Conservation (phyloP, 441 rosid species). For the Adansonia gregorii region DNA sequence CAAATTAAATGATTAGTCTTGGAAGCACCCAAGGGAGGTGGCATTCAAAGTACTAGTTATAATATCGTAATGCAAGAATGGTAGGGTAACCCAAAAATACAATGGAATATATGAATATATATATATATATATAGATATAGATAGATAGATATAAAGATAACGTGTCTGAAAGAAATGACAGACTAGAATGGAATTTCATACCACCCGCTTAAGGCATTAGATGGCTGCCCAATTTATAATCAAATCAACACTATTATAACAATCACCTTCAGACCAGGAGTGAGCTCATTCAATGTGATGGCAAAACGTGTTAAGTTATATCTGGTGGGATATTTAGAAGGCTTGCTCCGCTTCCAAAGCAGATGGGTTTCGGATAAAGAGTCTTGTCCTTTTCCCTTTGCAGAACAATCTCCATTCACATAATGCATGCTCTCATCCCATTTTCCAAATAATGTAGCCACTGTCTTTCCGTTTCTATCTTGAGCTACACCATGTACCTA, state of each 20-base stretch:
- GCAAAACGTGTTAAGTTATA: constrained; percentile 79
- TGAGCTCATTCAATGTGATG: constrained; percentile 76
- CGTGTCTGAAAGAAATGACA: neutral
- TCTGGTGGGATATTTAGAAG: constrained; percentile 66
- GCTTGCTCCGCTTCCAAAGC: constrained; percentile 73
- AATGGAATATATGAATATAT: neutral
- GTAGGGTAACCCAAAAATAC: too few species aligned
- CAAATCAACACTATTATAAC: constrained; percentile 10
- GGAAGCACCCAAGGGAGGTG: neutral
- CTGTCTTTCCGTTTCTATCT: constrained; percentile 63
- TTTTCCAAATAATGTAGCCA: constrained; percentile 79
- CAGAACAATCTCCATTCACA: constrained; percentile 60
- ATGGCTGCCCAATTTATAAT: neutral
- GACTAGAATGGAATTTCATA: neutral
- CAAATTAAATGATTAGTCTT: neutral
- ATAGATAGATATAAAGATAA: neutral
- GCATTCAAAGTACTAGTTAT: neutral
- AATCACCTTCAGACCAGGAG: constrained; percentile 70
- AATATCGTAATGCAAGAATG: neutral
- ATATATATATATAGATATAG: neutral
- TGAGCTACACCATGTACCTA: constrained; percentile 88
- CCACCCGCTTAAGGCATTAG: neutral
- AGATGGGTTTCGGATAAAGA: constrained; percentile 51
- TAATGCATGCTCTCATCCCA: constrained; percentile 89
- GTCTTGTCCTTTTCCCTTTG: constrained; percentile 60